A percentile compares a stretch with the other conserved stretches of the same genome.
phyloP scores from a whole-genome alignment of 257 asterid species.

The Mitragyna speciosa region DNA sequence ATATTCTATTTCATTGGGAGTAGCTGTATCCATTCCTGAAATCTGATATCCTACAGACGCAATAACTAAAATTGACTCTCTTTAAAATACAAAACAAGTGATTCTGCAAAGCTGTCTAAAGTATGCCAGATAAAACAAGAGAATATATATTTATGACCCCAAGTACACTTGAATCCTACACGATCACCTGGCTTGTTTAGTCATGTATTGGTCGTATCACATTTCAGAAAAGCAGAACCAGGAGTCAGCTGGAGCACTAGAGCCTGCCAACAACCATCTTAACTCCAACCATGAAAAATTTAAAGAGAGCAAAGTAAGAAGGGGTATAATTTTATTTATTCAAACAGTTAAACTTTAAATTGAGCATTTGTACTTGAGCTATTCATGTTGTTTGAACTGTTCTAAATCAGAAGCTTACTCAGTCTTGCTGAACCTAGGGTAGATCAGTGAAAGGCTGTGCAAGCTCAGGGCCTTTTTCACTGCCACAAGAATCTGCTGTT shows the following conservation, averaged over 20 bases:
- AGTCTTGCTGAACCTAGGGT: background rate
- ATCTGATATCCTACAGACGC: background rate
- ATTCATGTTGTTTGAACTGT: background rate
- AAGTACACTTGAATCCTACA: background rate
- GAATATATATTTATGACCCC: background rate
- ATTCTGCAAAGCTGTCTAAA: too few relatives aligned
- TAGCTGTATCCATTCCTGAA: background rate
- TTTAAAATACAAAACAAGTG: background rate
- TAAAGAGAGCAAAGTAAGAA: background rate
- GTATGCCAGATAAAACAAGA: background rate
- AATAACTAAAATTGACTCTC: background rate
- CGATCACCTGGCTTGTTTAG: background rate
- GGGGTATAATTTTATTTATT: background rate
- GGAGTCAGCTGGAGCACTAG: background rate
- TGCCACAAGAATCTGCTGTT: constrained; percentile 21
- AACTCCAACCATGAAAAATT: background rate
- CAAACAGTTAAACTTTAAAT: background rate
- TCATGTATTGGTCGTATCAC: background rate
- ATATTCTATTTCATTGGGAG: too few relatives aligned
- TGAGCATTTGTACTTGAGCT: background rate
- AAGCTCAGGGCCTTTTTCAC: constrained; percentile 1
- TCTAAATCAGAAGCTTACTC: background rate
- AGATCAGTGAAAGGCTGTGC: background rate
- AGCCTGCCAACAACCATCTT: background rate
- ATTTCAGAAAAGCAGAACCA: background rate